Evolutionary conservation across 192 early-diverging fungal species (phyloP).

Genomic region (Coemansia sp.): DNA sequence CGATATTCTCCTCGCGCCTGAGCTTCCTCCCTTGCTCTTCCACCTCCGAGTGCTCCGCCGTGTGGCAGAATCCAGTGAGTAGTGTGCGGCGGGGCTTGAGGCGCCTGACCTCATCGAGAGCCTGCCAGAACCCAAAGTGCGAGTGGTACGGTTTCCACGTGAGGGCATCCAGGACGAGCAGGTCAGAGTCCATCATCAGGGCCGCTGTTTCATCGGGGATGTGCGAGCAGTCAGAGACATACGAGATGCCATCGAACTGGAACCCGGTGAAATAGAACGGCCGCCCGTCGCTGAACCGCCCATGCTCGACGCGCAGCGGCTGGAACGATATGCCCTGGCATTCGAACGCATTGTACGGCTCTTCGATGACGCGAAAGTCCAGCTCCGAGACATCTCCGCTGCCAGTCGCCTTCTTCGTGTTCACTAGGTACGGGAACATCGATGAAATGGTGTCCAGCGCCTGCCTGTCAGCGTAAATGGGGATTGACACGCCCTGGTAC

Average conservation of each 20-base stretch:
- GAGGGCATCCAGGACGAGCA: slow-evolving; percentile 77
- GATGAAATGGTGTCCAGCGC: slow-evolving; percentile 64
- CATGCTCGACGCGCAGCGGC: slow-evolving; percentile 49
- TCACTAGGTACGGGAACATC: slow-evolving; percentile 86
- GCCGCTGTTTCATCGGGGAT: slow-evolving; percentile 65
- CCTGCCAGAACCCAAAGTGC: slow-evolving; percentile 73
- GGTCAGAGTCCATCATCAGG: slow-evolving; percentile 49
- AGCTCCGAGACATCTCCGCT: slow-evolving; percentile 79
- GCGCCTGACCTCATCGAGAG: slow-evolving; percentile 58
- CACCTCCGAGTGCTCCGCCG: slow-evolving; percentile 67
- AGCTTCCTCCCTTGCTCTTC: slow-evolving; percentile 54
- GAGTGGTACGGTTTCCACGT: slow-evolving; percentile 62
- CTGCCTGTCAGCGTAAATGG: slow-evolving; percentile 67
- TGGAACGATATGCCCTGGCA: slow-evolving; percentile 61
- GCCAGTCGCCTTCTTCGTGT: slow-evolving; percentile 73
- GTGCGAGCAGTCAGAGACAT: slow-evolving; percentile 75
- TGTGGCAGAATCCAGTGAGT: slow-evolving; percentile 75
- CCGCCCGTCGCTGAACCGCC: slow-evolving; percentile 30
- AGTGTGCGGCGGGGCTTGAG: slow-evolving; percentile 59
- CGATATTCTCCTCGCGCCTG: slow-evolving; percentile 50
- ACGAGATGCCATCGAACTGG: slow-evolving; percentile 70
- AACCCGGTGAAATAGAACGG: slow-evolving; percentile 82
- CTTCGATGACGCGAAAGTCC: slow-evolving; percentile 74
- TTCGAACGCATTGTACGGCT: slow-evolving; percentile 62
- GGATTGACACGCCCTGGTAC: slow-evolving; percentile 54